Evolutionary conservation across 495 filamentous ascomycete species (phyloP).

Genomic region (Baudoinia panamericana): DNA sequence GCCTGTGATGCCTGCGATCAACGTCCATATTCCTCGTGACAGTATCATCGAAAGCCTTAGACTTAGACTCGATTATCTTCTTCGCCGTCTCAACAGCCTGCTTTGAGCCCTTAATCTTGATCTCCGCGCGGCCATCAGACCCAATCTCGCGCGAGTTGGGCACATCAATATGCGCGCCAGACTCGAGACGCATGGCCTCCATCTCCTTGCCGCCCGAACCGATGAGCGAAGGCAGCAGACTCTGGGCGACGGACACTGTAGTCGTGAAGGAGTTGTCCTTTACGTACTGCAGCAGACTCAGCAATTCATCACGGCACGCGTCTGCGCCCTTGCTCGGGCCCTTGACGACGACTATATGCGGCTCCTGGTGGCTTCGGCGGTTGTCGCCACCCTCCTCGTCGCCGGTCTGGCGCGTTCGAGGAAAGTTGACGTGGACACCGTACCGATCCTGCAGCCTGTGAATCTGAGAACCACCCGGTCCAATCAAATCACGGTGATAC

Average conservation of each 20-base stretch:
- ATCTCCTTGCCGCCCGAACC: slow-evolving; percentile 79
- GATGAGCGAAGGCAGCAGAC: slow-evolving; percentile 78
- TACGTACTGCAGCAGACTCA: slow-evolving; percentile 72
- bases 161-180: slow-evolving; percentile 80
- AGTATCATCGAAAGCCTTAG: slow-evolving; percentile 71
- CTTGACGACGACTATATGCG: slow-evolving; percentile 82
- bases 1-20: slow-evolving; percentile 81
- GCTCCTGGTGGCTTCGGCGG: slow-evolving; percentile 56
- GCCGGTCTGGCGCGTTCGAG: slow-evolving; percentile 44
- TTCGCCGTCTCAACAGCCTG: slow-evolving; percentile 79
- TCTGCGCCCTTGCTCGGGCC: slow-evolving; percentile 87
- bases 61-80: slow-evolving; percentile 72
- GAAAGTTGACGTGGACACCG: slow-evolving; percentile 88
- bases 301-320: slow-evolving; percentile 76
- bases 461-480: slow-evolving; percentile 50
- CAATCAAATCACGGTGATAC: slow-evolving; percentile 66
- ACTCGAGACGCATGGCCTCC: slow-evolving; percentile 71
- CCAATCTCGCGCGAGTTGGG: slow-evolving; percentile 55
- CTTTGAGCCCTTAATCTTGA: slow-evolving; percentile 82
- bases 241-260: slow-evolving; percentile 70
- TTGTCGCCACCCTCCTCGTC: slow-evolving; percentile 56
- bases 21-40: slow-evolving; percentile 72
- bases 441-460: slow-evolving; percentile 70
- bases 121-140: slow-evolving; percentile 54
- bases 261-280: slow-evolving; percentile 69